phyloP scores from a whole-genome alignment of 2,329 filamentous ascomycete genomes.

The Xylariaceae sp. region DNA sequence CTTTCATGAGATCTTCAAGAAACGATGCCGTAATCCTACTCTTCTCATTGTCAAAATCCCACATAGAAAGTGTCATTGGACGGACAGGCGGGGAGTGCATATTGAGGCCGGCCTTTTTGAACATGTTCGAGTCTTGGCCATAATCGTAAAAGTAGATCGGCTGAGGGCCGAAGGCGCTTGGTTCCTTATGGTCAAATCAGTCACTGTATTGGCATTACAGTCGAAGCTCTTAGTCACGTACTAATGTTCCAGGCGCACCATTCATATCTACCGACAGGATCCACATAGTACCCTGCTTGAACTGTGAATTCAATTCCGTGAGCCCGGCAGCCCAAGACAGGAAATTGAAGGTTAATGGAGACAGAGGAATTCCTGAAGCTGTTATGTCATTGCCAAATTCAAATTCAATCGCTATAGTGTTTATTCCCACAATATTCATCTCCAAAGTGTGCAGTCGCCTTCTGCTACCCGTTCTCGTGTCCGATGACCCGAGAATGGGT shows the following conservation, averaged over 20 bases:
- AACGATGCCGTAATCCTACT: background rate
- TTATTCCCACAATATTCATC: background rate
- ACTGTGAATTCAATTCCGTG: slow-evolving; percentile 4
- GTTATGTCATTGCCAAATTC: slow-evolving; percentile 1
- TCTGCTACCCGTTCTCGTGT: background rate
- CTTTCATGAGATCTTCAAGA: background rate
- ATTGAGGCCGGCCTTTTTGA: slow-evolving; percentile 1
- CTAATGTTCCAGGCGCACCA: background rate
- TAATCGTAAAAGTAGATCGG: slow-evolving; percentile 3
- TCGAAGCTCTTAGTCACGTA: background rate
- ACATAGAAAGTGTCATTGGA: background rate
- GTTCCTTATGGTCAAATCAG: slow-evolving; percentile 2
- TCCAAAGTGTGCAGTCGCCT: background rate
- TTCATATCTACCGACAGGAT: background rate
- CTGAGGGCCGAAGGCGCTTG: slow-evolving; percentile 1
- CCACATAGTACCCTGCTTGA: slow-evolving; percentile 1
- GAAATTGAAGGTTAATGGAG: background rate
- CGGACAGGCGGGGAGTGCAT: background rate
- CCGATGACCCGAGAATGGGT: background rate
- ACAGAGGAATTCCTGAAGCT: background rate
- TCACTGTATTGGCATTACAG: background rate
- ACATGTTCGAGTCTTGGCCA: slow-evolving; percentile 3
- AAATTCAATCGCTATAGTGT: background rate
- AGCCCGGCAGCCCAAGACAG: background rate
- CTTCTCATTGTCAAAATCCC: background rate